Conservation (phyloP, 2,329 filamentous ascomycete genomes). For the Emmonsiellopsis sp. region DNA sequence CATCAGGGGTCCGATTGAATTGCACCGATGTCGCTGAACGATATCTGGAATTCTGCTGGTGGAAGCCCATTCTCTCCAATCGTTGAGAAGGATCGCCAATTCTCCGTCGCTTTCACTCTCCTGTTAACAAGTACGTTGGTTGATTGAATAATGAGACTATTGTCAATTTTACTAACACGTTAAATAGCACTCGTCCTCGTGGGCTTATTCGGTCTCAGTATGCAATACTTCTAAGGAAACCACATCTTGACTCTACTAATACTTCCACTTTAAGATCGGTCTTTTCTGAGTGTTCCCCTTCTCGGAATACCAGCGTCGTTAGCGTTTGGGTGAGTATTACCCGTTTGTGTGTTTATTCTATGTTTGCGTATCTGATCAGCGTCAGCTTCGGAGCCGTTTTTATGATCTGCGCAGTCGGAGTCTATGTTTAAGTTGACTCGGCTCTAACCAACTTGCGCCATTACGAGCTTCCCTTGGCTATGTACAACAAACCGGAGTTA, state of each 20-base stretch:
- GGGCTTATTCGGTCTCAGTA: conserved; percentile 80
- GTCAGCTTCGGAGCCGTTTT: conserved; percentile 83
- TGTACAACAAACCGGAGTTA: conserved; percentile 28
- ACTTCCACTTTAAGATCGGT: conserved; percentile 55
- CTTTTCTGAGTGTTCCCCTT: conserved; percentile 63
- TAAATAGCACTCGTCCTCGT: conserved; percentile 54
- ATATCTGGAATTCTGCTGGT: conserved; percentile 89
- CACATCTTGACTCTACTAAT: not conserved
- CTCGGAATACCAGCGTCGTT: conserved; percentile 80
- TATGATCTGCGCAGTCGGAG: conserved; percentile 97
- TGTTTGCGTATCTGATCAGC: conserved; percentile 10
- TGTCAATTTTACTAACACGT: not conserved
- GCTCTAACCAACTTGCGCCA: not conserved
- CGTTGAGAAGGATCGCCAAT: conserved; percentile 74
- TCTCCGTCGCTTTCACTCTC: conserved; percentile 68
- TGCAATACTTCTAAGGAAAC: conserved; percentile 17
- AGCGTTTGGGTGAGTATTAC: conserved; percentile 67
- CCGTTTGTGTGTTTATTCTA: not conserved
- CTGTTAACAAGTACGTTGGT: conserved; percentile 51
- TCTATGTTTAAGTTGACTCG: conserved; percentile 68
- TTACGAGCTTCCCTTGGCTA: conserved; percentile 9
- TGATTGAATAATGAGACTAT: not conserved
- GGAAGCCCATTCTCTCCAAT: conserved; percentile 73
- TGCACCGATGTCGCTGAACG: conserved; percentile 57
- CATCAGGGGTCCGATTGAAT: not conserved